These are phyloP conservation scores for Phalaenopsis aphrodite DNA, from an alignment of 106 monocot genomes.

Conservation along the genomic window DNA sequence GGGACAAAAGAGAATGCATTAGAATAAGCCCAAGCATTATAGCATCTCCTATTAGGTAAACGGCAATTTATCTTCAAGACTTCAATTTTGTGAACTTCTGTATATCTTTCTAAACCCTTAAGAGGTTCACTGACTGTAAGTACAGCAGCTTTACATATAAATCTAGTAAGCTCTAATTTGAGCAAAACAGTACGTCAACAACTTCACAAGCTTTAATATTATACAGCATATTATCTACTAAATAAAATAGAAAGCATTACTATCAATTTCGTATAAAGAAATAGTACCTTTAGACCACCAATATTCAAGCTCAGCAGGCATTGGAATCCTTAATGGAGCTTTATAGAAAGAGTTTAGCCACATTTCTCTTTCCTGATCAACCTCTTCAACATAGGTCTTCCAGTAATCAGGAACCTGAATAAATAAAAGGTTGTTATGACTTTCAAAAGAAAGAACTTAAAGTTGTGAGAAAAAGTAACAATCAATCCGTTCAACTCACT, in stretches of 20 bases:
- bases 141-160: neutral
- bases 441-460: neutral
- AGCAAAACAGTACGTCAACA: neutral
- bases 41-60: no score
- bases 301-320: conserved; percentile 89
- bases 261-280: neutral
- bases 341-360: conserved; percentile 86
- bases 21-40: no score
- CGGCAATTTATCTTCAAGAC: no score
- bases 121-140: neutral
- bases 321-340: conserved; percentile 68
- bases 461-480: neutral
- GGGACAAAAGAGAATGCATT: no score
- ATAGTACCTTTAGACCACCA: conserved; percentile 73
- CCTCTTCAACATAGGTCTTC: conserved; percentile 77
- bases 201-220: neutral
- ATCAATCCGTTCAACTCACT: conserved; percentile 16
- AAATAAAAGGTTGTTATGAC: neutral
- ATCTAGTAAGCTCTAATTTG: neutral
- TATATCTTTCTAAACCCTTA: neutral
- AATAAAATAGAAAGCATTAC: neutral
- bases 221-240: neutral
- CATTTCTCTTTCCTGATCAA: conserved; percentile 85
- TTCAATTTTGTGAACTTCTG: neutral
- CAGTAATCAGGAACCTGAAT: conserved; percentile 77